phyloP scores from a whole-genome alignment of 2,329 filamentous ascomycete genomes.

The Hypoxylon rubiginosum region DNA sequence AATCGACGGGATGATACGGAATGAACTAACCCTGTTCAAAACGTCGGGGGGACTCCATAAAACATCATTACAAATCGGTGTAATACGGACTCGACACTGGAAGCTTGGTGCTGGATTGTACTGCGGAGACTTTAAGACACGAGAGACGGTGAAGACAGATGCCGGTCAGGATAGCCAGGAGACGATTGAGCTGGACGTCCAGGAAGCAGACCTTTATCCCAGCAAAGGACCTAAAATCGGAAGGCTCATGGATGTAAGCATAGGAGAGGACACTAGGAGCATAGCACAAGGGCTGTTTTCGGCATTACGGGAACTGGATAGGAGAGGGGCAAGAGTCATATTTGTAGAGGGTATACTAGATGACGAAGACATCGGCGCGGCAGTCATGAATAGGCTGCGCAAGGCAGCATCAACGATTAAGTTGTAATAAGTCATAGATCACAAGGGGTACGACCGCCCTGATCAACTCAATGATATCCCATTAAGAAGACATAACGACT shows the following conservation, averaged over 20 bases:
- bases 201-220: conserved; percentile 56
- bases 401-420: conserved; percentile 78
- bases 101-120: conserved; percentile 58
- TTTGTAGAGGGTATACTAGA: conserved; percentile 90
- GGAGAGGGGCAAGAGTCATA: conserved; percentile 82
- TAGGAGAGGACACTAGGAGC: conserved; percentile 77
- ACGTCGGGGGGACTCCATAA: no score
- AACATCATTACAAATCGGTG: conserved; percentile 56
- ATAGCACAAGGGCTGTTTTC: conserved; percentile 92
- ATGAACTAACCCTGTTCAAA: conserved; percentile 4
- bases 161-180: conserved; percentile 39
- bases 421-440: conserved; percentile 64
- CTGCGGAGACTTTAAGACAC: conserved; percentile 51
- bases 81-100: conserved; percentile 71
- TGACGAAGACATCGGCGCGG: conserved; percentile 85
- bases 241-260: conserved; percentile 74
- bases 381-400: conserved; percentile 85
- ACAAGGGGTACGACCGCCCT: conserved; percentile 45
- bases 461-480: conserved; percentile 42
- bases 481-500: conserved; percentile 43
- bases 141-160: conserved; percentile 46
- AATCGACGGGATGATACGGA: conserved; percentile 41
- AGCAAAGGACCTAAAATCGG: conserved; percentile 52
- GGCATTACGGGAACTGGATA: conserved; percentile 86
- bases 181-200: conserved; percentile 55